Base-by-base conservation (phyloP, 2,329 filamentous ascomycete species). In the Chrysoporthe austroafricana region DNA sequence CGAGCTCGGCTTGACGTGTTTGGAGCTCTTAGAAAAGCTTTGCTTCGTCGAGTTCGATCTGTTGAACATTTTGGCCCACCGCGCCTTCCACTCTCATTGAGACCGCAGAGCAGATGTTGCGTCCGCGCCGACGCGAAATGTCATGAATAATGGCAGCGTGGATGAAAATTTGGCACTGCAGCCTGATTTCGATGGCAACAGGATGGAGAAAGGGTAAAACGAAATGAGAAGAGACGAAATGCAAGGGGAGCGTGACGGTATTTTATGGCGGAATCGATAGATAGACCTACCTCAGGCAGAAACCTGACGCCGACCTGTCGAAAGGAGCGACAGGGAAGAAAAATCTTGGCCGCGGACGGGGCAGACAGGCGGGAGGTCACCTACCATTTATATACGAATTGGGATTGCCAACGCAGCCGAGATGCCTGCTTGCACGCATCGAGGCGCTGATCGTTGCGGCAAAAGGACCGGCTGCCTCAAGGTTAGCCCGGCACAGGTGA, bases 1-100 rank as follows among this genome's bases (percentile, higher is more conserved):
- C 2, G 84, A 80, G 73, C 77, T 85, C 4, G 85, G 83, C 71
- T 84, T 86, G 72, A 77, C 80, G 34, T 73, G 73, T 70, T 85
- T 85, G 66, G 85, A 81, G 70, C 81, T 77, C 70, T 85, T 87
- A 63, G 84, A 84, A 68, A 85, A 86, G 77, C 83, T 87, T 79
- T 84, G 79, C 72, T 83, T 43, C 76, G 79, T 32, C 80, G 79
- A 44, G 76, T 75, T 50, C 74, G 80, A 80, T 72, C 79, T 78
- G 32, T 44, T 65, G 73, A 85, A 86, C 85, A 85, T 86, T 39
- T 74, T 79, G 74, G 70, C 63, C 58, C 58, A 43, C 56, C 61
- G 54, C 39, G 39, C 43, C 60, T 46, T 57, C 66, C 34, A 57
- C 39, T 43, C 21, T 65, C 69, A 60, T 66, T 42, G 65, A 39